Percentiles rank a stretch among this genome's conserved stretches.
Conservation (phyloP, 176 grass and related monocot genomes). For the Carex littledalei region DNA sequence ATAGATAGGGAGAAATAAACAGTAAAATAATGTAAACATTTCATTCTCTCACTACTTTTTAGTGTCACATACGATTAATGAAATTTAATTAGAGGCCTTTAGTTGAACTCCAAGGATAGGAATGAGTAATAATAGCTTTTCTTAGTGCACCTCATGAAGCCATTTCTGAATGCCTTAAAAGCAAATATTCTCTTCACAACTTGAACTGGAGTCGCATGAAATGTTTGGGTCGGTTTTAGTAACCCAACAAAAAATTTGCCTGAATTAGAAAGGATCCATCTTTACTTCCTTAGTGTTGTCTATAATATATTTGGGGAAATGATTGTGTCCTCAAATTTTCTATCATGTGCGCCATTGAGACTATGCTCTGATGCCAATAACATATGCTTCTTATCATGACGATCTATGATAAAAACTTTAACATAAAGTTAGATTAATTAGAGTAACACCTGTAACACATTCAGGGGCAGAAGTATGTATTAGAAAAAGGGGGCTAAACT, state of each 20-base stretch:
- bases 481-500: no score
- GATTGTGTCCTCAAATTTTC: neutral
- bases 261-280: neutral
- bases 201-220: neutral
- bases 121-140: neutral
- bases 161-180: conserved; percentile 7
- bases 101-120: neutral
- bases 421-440: no score
- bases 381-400: neutral
- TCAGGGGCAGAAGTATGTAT: no score
- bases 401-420: neutral
- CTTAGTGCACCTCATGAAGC: neutral
- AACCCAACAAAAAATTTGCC: neutral
- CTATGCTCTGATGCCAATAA: neutral
- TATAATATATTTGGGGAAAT: neutral
- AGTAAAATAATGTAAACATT: no score
- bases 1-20: no score
- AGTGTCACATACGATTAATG: no score
- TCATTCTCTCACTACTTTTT: no score
- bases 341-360: neutral
- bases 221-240: neutral
- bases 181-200: conserved; percentile 8
- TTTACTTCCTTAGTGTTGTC: neutral
- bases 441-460: no score
- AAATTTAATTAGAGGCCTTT: no score